Percentiles rank a stretch among this genome's conserved stretches.
These are phyloP conservation scores for Pseudogymnoascus sp. DNA, from an alignment of 2,329 filamentous ascomycete genomes.

Conservation along the genomic window DNA sequence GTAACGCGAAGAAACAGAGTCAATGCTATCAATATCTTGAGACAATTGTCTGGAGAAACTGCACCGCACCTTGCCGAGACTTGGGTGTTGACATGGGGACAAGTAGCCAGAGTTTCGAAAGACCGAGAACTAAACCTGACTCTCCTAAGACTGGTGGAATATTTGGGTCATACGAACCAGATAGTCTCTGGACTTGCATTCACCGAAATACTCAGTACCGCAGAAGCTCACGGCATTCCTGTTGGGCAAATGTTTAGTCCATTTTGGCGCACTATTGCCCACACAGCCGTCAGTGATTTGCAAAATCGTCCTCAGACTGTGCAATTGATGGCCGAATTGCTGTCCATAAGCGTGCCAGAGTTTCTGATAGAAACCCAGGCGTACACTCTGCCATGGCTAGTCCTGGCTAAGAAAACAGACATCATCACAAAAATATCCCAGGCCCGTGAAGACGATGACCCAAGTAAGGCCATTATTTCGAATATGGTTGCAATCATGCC, in stretches of 20 bases:
- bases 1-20: constrained; percentile 58
- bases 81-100: constrained; percentile 78
- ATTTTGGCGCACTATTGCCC: constrained; percentile 82
- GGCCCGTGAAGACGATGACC: constrained; percentile 63
- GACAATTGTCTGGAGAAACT: constrained; percentile 63
- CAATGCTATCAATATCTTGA: constrained; percentile 63
- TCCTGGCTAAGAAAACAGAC: constrained; percentile 69
- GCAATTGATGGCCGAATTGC: constrained; percentile 70
- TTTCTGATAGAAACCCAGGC: constrained; percentile 71
- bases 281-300: constrained; percentile 76
- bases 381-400: constrained; percentile 78
- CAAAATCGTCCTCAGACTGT: constrained; percentile 73
- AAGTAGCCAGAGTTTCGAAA: constrained; percentile 63
- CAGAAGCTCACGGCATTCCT: constrained; percentile 54
- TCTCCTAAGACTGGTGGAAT: constrained; percentile 75
- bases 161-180: constrained; percentile 74
- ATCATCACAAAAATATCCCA: constrained; percentile 75
- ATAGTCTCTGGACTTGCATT: constrained; percentile 76
- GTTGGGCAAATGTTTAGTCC: constrained; percentile 69
- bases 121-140: constrained; percentile 84
- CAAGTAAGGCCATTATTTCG: constrained; percentile 45
- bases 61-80: constrained; percentile 68
- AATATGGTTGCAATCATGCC: constrained; percentile 55
- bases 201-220: constrained; percentile 71
- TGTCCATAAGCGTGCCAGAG: constrained; percentile 67